Conservation (phyloP, 192 early-diverging fungal genomes). For the Powellomyces hirtus region DNA sequence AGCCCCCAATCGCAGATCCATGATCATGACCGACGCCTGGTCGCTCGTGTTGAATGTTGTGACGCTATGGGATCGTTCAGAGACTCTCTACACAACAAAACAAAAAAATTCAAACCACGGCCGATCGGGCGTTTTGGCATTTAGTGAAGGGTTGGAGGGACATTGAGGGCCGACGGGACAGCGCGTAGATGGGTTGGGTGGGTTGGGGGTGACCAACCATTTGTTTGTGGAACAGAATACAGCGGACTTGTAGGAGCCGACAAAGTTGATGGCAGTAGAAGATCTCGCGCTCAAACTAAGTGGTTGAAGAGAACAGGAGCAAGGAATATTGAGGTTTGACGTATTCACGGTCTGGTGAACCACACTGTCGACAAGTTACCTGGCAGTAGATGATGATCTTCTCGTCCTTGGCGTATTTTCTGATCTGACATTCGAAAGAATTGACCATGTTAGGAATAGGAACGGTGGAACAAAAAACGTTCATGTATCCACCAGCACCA, state of each 20-base stretch:
- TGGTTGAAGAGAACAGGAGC: conserved; percentile 11
- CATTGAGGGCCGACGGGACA: too few relatives aligned
- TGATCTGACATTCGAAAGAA: conserved; percentile 10
- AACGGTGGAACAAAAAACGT: too few relatives aligned
- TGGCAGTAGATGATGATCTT: conserved; percentile 65
- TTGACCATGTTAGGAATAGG: too few relatives aligned
- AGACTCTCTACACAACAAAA: conserved; percentile 23
- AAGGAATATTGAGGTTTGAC: neutral
- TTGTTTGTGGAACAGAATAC: conserved; percentile 49
- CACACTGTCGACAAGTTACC: neutral
- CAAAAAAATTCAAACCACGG: too few relatives aligned
- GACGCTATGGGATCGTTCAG: conserved; percentile 45
- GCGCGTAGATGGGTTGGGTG: too few relatives aligned
- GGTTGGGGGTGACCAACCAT: too few relatives aligned
- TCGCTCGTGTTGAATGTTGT: conserved; percentile 64
- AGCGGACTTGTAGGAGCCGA: conserved; percentile 48
- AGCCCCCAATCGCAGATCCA: conserved; percentile 59
- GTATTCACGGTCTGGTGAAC: too few relatives aligned
- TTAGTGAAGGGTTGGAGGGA: too few relatives aligned
- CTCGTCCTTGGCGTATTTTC: conserved; percentile 38
- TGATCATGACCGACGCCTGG: conserved; percentile 49
- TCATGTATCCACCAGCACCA: too few relatives aligned
- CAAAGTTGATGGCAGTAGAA: conserved; percentile 52
- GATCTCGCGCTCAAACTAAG: conserved; percentile 44
- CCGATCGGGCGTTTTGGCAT: too few relatives aligned